Percentiles rank a stretch among this genome's conserved stretches.
These are phyloP conservation scores for Golubevia sp. DNA, from an alignment of 1,284 basidiomycete genomes.

Conservation along the genomic window DNA sequence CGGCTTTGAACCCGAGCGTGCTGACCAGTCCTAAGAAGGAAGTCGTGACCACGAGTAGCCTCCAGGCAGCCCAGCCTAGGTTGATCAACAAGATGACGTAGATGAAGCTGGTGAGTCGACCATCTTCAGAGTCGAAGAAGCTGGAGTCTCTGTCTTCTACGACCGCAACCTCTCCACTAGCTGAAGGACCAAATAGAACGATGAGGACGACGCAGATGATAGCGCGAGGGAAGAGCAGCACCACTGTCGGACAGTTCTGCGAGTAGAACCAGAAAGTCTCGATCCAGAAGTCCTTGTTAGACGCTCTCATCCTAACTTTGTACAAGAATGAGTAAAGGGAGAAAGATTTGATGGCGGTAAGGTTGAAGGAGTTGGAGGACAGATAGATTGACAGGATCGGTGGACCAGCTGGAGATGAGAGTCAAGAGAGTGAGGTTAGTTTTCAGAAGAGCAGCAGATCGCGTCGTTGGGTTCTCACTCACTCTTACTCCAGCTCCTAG, in stretches of 20 bases:
- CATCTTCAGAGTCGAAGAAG: constrained; percentile 19
- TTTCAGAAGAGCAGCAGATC: background rate
- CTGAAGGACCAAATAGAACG: constrained; percentile 22
- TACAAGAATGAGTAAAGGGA: constrained; percentile 37
- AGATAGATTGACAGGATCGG: constrained; percentile 32
- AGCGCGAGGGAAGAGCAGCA: constrained; percentile 29
- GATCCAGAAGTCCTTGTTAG: constrained; percentile 19
- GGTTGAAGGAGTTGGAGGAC: constrained; percentile 22
- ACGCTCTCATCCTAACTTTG: constrained; percentile 17
- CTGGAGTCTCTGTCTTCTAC: constrained; percentile 12
- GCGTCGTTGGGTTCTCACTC: background rate
- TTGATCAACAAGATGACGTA: constrained; percentile 31
- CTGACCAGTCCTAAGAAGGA: constrained; percentile 15
- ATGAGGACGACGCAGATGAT: constrained; percentile 24
- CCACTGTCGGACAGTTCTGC: constrained; percentile 44
- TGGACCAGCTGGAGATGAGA: constrained; percentile 9
- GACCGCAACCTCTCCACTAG: background rate
- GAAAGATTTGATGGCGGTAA: constrained; percentile 23
- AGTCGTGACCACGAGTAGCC: constrained; percentile 16
- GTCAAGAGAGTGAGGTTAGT: background rate
- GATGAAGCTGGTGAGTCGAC: constrained; percentile 18
- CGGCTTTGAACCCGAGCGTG: constrained; percentile 11
- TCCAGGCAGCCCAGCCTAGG: constrained; percentile 31
- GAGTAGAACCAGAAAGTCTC: constrained; percentile 35
- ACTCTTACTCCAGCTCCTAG: constrained; percentile 18